Evolutionary conservation across 73 alveolate genomes (phyloP).

Genomic region (Uronychia setigera): DNA sequence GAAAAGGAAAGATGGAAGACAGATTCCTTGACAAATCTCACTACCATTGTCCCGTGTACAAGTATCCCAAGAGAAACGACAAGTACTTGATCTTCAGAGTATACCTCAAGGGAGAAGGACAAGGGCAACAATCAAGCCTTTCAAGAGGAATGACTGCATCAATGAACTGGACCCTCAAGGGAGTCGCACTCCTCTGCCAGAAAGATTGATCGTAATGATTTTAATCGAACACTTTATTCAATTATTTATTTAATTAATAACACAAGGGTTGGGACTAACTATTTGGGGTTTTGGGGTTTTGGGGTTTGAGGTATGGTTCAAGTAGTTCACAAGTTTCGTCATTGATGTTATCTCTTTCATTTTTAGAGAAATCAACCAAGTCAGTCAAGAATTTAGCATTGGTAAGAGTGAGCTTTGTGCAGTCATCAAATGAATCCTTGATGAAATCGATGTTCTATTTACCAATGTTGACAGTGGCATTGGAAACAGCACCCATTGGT

Average conservation of each 20-base stretch:
- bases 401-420: conserved; percentile 78
- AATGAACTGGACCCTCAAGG: conserved; percentile 93
- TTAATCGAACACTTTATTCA: too few species aligned
- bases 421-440: conserved; percentile 93
- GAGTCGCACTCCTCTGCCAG: conserved; percentile 94
- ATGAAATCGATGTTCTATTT: conserved; percentile 76
- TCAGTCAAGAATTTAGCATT: conserved; percentile 82
- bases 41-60: conserved; percentile 95
- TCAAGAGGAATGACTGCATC: conserved; percentile 60
- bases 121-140: conserved; percentile 75
- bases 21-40: conserved; percentile 54
- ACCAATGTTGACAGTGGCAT: conserved; percentile 57
- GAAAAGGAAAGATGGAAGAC: conserved; percentile 61
- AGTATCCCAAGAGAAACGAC: conserved; percentile 95
- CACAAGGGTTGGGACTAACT: conserved; percentile 98
- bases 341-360: conserved; percentile 96
- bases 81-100: conserved; percentile 98
- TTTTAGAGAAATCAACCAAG: conserved; percentile 82
- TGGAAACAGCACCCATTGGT: conserved; percentile 68
- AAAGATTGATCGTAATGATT: conserved; percentile 92
- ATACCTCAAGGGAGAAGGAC: conserved; percentile 92
- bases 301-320: conserved; percentile 91
- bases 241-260: too few species aligned
- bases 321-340: conserved; percentile 99
- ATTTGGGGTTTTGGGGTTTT: conserved; percentile 86